phyloP scores from a whole-genome alignment of 805 yeast species.

The Metschnikowia drakensbergensis region DNA sequence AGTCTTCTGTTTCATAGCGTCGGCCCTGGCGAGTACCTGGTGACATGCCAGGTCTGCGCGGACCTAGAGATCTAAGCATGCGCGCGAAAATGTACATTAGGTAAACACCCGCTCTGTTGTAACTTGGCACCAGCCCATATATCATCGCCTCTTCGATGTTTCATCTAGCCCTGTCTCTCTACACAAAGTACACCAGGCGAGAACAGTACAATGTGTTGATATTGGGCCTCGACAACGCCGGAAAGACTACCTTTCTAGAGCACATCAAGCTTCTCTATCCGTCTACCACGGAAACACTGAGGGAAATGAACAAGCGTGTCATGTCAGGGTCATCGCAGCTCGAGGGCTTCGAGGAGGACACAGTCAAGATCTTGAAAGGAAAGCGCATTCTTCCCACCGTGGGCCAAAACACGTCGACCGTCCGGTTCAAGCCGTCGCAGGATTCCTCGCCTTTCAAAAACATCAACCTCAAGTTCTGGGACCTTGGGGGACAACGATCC shows the following conservation, averaged over 20 bases:
- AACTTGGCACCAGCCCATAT: neutral
- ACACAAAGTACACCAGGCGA: slow-evolving; percentile 43
- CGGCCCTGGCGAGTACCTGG: neutral
- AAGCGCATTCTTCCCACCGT: slow-evolving; percentile 85
- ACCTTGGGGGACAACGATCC: slow-evolving; percentile 92
- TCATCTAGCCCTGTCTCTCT: slow-evolving; percentile 42
- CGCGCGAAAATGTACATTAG: slow-evolving; percentile 1
- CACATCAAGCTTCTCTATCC: slow-evolving; percentile 38
- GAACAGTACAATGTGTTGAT: slow-evolving; percentile 55
- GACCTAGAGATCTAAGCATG: neutral
- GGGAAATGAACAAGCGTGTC: slow-evolving; percentile 14
- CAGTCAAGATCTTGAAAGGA: slow-evolving; percentile 30
- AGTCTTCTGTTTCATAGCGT: neutral
- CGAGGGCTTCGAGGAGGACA: slow-evolving; percentile 16
- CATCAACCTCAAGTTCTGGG: slow-evolving; percentile 80
- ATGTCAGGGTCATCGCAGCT: slow-evolving; percentile 10
- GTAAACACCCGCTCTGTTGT: neutral
- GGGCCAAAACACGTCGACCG: slow-evolving; percentile 74
- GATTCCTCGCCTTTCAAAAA: slow-evolving; percentile 34
- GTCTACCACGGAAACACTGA: slow-evolving; percentile 22
- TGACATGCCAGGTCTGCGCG: neutral
- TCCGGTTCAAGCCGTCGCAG: slow-evolving; percentile 28
- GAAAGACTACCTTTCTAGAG: slow-evolving; percentile 63
- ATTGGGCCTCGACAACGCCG: slow-evolving; percentile 92
- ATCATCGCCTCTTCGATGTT: slow-evolving; percentile 26